Percentiles rank a stretch among this genome's conserved stretches.
Evolutionary conservation across 2,329 filamentous ascomycete genomes (phyloP).

Genomic region (Xylaria multiplex): DNA sequence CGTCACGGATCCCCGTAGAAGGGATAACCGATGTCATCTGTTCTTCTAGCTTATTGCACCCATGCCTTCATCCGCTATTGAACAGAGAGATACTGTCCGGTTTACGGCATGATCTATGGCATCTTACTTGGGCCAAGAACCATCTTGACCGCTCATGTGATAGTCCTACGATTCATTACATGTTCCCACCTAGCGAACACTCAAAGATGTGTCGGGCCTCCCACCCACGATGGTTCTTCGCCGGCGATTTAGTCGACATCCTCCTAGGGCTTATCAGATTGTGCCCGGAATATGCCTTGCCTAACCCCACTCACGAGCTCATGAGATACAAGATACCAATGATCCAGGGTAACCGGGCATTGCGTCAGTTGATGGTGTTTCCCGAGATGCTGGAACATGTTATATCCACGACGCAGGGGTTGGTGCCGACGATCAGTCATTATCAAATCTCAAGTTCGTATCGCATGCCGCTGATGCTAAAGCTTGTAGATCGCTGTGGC

Average conservation of each 20-base stretch:
- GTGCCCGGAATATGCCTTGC: neutral
- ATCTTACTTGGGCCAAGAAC: neutral
- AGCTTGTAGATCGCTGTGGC: neutral
- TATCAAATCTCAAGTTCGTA: no score
- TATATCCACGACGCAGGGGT: no score
- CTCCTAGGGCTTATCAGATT: neutral
- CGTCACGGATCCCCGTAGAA: neutral
- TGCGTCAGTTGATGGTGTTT: neutral
- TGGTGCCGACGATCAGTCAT: no score
- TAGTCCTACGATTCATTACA: neutral
- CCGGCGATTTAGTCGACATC: neutral
- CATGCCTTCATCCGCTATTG: no score
- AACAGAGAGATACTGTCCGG: neutral
- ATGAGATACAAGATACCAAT: neutral
- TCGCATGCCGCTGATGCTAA: neutral
- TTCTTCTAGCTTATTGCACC: no score
- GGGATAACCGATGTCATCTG: conserved; percentile 13
- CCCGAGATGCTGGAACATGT: no score
- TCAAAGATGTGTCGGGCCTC: neutral
- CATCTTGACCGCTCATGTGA: conserved; percentile 3
- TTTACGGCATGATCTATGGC: neutral
- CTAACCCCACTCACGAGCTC: neutral
- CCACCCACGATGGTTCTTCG: neutral
- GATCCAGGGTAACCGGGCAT: neutral
- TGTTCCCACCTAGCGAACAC: neutral